These are phyloP conservation scores for Solanum hybrid DNA, from an alignment of 305 asterid species.

Conservation along the genomic window DNA sequence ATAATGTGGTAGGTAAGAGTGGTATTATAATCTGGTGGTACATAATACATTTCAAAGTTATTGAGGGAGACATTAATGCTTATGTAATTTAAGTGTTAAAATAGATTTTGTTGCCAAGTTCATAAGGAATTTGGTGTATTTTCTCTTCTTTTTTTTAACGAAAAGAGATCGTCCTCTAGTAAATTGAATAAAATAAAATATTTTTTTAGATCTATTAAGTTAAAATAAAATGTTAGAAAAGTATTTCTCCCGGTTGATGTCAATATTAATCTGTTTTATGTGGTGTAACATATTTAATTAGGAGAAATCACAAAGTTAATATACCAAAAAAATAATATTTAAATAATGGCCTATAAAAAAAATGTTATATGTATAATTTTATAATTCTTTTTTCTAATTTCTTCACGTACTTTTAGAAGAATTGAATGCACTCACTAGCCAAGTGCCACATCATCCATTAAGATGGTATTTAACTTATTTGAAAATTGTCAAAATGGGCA, in stretches of 20 bases:
- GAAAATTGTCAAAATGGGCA: not conserved
- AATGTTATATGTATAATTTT: not conserved
- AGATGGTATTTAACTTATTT: too few relatives aligned
- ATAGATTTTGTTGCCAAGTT: not conserved
- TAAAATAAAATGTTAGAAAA: not conserved
- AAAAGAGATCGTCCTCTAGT: not conserved
- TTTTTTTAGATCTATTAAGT: not conserved
- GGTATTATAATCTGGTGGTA: too few relatives aligned
- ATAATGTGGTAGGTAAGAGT: too few relatives aligned
- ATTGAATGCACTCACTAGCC: not conserved
- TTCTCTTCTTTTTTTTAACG: not conserved
- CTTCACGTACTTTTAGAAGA: not conserved
- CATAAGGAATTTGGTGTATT: not conserved
- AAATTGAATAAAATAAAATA: not conserved
- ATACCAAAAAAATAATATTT: not conserved
- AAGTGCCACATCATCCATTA: not conserved
- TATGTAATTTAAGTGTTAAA: not conserved
- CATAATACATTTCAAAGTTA: too few relatives aligned
- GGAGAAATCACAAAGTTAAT: not conserved
- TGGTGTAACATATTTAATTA: not conserved
- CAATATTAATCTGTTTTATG: not conserved
- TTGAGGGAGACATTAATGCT: too few relatives aligned
- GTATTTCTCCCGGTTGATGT: not conserved
- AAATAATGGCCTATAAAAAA: not conserved
- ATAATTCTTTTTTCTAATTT: too few relatives aligned